These are phyloP conservation scores for Thermomyces lanuginosus DNA, from an alignment of 2,329 filamentous ascomycete species.

Conservation along the genomic window DNA sequence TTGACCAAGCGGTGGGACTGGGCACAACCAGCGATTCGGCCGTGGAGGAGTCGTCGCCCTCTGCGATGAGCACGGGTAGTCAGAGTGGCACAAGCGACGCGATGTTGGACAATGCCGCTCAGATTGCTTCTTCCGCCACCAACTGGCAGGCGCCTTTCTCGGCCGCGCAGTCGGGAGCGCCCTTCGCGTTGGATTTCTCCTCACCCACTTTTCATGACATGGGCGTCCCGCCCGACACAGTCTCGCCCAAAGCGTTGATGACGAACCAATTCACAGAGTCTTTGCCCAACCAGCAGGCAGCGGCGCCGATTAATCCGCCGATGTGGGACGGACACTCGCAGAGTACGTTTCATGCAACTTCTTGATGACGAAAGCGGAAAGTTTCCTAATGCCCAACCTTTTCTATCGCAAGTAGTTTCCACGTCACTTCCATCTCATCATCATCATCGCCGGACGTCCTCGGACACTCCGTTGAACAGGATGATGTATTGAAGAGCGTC, in stretches of 20 bases:
- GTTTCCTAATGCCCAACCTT: slow-evolving; percentile 32
- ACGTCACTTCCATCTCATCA: slow-evolving; percentile 43
- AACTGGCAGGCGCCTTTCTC: slow-evolving; percentile 56
- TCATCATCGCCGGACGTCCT: slow-evolving; percentile 49
- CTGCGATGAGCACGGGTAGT: slow-evolving; percentile 86
- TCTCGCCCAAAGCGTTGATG: slow-evolving; percentile 60
- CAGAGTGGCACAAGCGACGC: slow-evolving; percentile 66
- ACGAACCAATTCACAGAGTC: slow-evolving; percentile 51
- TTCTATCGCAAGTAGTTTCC: slow-evolving; percentile 42
- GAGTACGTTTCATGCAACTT: slow-evolving; percentile 34
- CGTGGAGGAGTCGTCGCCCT: slow-evolving; percentile 85
- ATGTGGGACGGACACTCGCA: slow-evolving; percentile 48
- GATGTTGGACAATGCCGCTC: slow-evolving; percentile 64
- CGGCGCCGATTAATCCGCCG: slow-evolving; percentile 58
- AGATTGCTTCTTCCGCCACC: slow-evolving; percentile 37
- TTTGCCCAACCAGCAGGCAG: slow-evolving; percentile 59
- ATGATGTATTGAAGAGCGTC: slow-evolving; percentile 45
- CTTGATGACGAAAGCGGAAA: slow-evolving; percentile 28
- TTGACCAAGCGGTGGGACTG: slow-evolving; percentile 62
- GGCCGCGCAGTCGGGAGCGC: slow-evolving; percentile 41
- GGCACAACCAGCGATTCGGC: slow-evolving; percentile 57
- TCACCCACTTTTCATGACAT: slow-evolving; percentile 59
- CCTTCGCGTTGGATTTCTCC: slow-evolving; percentile 62
- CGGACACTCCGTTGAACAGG: slow-evolving; percentile 45
- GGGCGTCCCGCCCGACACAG: slow-evolving; percentile 51